Percentiles rank a stretch among this genome's conserved stretches.
These are phyloP conservation scores for Silene noctiflora DNA, from an alignment of 179 eudicot species.

Conservation along the genomic window DNA sequence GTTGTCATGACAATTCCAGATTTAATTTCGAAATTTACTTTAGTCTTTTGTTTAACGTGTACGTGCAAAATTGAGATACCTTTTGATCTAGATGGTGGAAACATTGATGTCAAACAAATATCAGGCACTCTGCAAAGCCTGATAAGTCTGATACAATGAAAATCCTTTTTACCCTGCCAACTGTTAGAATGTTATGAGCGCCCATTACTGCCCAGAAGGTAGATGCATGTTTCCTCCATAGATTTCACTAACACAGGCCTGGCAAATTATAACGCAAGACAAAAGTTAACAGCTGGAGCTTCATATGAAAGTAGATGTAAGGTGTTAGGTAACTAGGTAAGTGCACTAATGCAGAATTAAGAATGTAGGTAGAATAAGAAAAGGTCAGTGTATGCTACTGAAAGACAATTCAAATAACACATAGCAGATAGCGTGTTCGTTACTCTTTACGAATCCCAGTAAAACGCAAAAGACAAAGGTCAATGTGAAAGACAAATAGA, in stretches of 20 bases:
- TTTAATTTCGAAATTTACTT: background rate
- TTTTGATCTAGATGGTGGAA: background rate
- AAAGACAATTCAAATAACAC: background rate
- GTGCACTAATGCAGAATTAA: background rate
- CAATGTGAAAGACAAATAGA: background rate
- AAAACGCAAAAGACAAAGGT: background rate
- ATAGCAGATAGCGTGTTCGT: background rate
- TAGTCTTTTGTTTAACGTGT: background rate
- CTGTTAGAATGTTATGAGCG: background rate
- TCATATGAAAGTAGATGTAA: background rate
- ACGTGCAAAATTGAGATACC: background rate
- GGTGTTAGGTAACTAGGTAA: constrained; percentile 1
- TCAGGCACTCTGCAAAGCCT: background rate
- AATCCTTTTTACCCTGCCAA: background rate
- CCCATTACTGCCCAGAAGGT: constrained; percentile 21
- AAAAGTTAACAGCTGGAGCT: constrained; percentile 5
- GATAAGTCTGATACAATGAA: background rate
- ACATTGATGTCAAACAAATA: background rate
- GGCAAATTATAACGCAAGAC: constrained; percentile 13
- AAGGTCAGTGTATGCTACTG: background rate
- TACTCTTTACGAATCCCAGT: background rate
- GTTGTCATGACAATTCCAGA: background rate
- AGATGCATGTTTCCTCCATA: constrained; percentile 73
- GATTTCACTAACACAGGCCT: constrained; percentile 37
- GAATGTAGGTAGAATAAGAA: background rate